These are phyloP conservation scores for Trichoderma afroharzianum DNA, from an alignment of 2,329 filamentous ascomycete species.

Conservation along the genomic window DNA sequence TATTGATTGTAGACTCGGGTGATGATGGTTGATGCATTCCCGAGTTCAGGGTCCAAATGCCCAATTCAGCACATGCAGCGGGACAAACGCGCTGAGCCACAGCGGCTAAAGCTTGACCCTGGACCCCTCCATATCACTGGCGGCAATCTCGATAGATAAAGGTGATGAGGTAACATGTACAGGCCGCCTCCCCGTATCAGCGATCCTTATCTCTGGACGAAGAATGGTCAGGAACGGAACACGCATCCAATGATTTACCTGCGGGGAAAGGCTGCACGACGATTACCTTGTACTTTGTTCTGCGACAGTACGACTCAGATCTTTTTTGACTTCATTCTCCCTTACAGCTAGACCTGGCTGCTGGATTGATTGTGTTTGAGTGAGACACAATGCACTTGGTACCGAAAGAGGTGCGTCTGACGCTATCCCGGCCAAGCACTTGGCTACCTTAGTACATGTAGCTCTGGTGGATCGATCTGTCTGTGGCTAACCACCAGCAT, in stretches of 20 bases:
- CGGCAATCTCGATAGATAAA: not conserved
- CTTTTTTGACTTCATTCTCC: not conserved
- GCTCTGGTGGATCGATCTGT: not conserved
- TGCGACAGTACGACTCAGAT: not conserved
- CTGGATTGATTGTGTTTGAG: not conserved
- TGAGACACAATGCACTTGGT: constrained; percentile 42
- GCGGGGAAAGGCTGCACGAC: not conserved
- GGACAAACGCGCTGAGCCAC: not conserved
- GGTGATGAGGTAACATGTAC: not conserved
- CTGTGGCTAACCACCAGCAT: not conserved
- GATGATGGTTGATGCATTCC: not conserved
- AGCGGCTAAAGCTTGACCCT: not conserved
- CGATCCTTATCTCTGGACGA: not conserved
- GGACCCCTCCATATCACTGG: not conserved
- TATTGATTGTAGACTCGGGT: not conserved
- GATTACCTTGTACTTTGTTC: not conserved
- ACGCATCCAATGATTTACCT: not conserved
- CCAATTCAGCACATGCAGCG: not conserved
- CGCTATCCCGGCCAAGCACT: not conserved
- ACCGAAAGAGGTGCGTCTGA: constrained; percentile 44
- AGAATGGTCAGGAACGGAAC: not conserved
- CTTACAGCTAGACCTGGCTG: not conserved
- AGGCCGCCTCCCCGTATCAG: not conserved
- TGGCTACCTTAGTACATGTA: not conserved
- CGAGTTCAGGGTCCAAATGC: not conserved